A percentile compares a stretch with the other conserved stretches of the same genome.
These are phyloP conservation scores for Caloboletus inedulis DNA, from an alignment of 1,284 basidiomycete genomes.

Conservation along the genomic window DNA sequence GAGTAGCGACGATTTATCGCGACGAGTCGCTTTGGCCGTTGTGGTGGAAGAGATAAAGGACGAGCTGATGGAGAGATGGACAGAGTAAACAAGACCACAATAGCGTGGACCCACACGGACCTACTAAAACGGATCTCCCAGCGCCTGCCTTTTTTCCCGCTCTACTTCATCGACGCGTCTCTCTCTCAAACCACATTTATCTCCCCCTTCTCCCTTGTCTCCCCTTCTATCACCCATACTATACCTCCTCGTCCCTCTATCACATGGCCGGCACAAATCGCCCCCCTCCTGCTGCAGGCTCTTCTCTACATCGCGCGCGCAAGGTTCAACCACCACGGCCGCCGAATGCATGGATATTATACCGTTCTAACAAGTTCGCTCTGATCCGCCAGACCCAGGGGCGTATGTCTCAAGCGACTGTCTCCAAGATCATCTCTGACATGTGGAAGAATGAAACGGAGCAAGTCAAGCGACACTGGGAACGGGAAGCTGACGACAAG, in stretches of 20 bases:
- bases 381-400: conserved; percentile 35
- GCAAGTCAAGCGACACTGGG: conserved; percentile 58
- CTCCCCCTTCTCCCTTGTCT: conserved; percentile 10
- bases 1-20: conserved; percentile 8
- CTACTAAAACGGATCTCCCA: conserved; percentile 31
- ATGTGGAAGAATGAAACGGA: conserved; percentile 67
- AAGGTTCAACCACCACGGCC: conserved; percentile 60
- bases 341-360: conserved; percentile 92
- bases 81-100: conserved; percentile 32
- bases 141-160: conserved; percentile 24
- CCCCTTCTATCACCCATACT: conserved; percentile 1
- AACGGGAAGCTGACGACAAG: conserved; percentile 61
- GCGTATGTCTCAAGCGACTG: conserved; percentile 62
- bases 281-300: neutral
- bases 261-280: conserved; percentile 23
- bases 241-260: conserved; percentile 6
- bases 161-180: conserved; percentile 27
- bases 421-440: conserved; percentile 67
- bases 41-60: conserved; percentile 13
- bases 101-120: conserved; percentile 34
- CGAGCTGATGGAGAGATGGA: conserved; percentile 4
- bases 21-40: conserved; percentile 9
- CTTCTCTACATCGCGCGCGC: conserved; percentile 16
- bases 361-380: conserved; percentile 66
- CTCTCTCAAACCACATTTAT: conserved; percentile 17